Evolutionary conservation across 1,284 basidiomycete species (phyloP).

Genomic region (Naganishia sp.): DNA sequence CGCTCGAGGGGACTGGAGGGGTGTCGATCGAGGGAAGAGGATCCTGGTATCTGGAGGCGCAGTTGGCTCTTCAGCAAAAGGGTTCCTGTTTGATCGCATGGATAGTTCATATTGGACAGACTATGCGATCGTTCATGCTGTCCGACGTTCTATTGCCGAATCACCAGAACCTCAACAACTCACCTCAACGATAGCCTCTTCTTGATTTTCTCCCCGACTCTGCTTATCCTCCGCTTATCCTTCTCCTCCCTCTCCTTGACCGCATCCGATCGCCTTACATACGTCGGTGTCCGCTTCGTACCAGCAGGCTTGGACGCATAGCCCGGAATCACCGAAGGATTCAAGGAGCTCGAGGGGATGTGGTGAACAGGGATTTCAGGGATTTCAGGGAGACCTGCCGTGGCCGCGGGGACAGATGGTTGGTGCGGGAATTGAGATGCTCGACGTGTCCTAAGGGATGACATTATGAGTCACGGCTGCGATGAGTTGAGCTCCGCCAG

Average conservation of each 20-base stretch:
- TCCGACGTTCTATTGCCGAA: not conserved
- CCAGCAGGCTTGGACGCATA: not conserved
- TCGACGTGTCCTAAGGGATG: conserved; percentile 28
- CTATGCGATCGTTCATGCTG: not conserved
- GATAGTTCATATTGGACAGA: too few relatives aligned
- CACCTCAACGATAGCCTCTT: conserved; percentile 86
- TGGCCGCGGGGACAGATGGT: not conserved
- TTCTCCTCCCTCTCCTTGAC: conserved; percentile 13
- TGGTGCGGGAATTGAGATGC: conserved; percentile 27
- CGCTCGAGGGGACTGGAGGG: conserved; percentile 12
- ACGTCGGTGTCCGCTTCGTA: conserved; percentile 24
- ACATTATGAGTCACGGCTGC: conserved; percentile 12
- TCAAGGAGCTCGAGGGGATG: conserved; percentile 11
- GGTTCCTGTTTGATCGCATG: too few relatives aligned
- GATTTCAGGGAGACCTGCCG: not conserved
- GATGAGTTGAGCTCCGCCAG: too few relatives aligned
- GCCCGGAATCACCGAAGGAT: conserved; percentile 1
- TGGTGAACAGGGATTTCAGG: conserved; percentile 15
- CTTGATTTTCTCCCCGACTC: conserved; percentile 89
- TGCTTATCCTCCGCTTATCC: conserved; percentile 58
- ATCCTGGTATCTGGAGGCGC: conserved; percentile 9
- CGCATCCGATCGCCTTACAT: conserved; percentile 28
- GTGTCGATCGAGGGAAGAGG: conserved; percentile 3
- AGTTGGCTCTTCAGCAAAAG: too few relatives aligned
- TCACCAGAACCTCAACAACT: conserved; percentile 26